Percentiles rank a stretch among this genome's conserved stretches.
Conservation (phyloP, 257 asterid genomes). For the Nicotiana tomentosiformis region DNA sequence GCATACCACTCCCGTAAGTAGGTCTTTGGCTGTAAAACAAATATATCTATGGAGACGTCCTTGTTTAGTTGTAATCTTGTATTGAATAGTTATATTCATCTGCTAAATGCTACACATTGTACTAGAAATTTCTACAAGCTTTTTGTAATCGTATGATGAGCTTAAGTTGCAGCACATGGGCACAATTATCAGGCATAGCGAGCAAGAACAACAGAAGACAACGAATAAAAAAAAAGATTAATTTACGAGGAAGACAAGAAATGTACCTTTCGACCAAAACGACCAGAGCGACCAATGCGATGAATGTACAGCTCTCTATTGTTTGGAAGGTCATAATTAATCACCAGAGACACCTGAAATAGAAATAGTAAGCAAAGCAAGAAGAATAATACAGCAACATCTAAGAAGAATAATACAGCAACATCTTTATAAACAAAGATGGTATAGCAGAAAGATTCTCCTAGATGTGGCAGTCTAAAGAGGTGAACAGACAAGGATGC, state of each 20-base stretch:
- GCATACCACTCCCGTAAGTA: not conserved
- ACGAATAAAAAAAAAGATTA: not conserved
- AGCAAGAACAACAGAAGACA: not conserved
- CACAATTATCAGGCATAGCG: not conserved
- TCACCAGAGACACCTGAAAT: conserved; percentile 80
- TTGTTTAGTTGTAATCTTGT: not conserved
- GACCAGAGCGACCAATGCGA: conserved; percentile 96
- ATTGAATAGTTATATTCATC: not conserved
- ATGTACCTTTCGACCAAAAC: conserved; percentile 91
- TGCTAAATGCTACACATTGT: not conserved
- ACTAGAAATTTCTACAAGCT: not conserved
- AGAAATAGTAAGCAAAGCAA: not conserved
- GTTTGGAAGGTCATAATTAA: conserved; percentile 95
- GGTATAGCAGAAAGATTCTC: not conserved
- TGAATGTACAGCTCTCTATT: conserved; percentile 93
- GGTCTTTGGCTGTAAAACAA: not conserved
- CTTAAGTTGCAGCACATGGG: not conserved
- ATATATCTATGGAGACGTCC: not conserved
- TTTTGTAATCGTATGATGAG: not conserved
- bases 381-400: not conserved
- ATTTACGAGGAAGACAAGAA: not conserved
- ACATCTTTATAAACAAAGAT: not conserved
- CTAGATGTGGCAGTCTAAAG: not conserved
- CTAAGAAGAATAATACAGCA: not conserved
- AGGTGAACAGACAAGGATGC: not conserved